Conservation (phyloP, 2,329 filamentous ascomycete genomes). For the Colletotrichum musicola region DNA sequence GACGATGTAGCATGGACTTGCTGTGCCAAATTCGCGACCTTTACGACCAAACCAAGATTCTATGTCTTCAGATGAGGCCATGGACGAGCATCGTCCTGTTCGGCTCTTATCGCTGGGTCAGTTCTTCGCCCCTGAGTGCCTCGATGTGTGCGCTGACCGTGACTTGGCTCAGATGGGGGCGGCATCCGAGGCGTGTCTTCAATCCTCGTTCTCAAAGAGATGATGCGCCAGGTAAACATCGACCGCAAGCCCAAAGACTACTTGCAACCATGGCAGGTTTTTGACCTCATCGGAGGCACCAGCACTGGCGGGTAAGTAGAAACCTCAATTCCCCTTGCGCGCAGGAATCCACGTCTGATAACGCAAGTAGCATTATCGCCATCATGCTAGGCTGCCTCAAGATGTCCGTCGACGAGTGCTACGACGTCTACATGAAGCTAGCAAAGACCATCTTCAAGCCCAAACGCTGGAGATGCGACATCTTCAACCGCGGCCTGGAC, state of each 20-base stretch:
- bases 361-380: slow-evolving; percentile 39
- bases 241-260: slow-evolving; percentile 18
- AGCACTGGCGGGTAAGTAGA: slow-evolving; percentile 32
- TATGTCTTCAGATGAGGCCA: background rate
- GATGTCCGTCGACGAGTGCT: slow-evolving; percentile 43
- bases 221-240: slow-evolving; percentile 36
- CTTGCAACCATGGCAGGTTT: slow-evolving; percentile 38
- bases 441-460: slow-evolving; percentile 42
- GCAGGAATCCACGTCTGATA: background rate
- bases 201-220: slow-evolving; percentile 32
- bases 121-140: background rate
- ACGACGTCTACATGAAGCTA: slow-evolving; percentile 40
- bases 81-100: slow-evolving; percentile 19
- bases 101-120: slow-evolving; percentile 28
- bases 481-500: slow-evolving; percentile 32
- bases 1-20: no score
- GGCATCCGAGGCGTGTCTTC: slow-evolving; percentile 37
- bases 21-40: no score
- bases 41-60: background rate
- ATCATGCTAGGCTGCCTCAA: slow-evolving; percentile 42
- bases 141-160: background rate
- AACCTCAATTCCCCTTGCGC: background rate
- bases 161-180: slow-evolving; percentile 29
- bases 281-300: slow-evolving; percentile 41
- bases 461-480: slow-evolving; percentile 38